phyloP scores from a whole-genome alignment of 805 yeast species.

The Metschnikowia henanensis region DNA sequence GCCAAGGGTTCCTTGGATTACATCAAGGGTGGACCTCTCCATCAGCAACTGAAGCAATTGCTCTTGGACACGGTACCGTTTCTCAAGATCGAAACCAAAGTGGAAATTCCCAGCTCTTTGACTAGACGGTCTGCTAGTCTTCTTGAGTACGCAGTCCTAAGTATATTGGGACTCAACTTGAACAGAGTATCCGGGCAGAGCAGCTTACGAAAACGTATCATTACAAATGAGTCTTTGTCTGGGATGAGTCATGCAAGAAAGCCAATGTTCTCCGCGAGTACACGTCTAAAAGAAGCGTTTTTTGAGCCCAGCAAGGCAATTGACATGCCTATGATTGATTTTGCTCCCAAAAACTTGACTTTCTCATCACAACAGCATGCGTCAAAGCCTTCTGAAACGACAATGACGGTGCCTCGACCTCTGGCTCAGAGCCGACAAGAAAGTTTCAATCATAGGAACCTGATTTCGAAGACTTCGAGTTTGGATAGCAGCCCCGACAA shows the following conservation, averaged over 20 bases:
- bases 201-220: constrained; percentile 9
- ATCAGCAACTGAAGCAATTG: constrained; percentile 64
- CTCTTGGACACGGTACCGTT: constrained; percentile 50
- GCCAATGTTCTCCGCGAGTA: not conserved
- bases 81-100: constrained; percentile 49
- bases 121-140: constrained; percentile 56
- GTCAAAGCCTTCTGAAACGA: too few species aligned
- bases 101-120: constrained; percentile 52
- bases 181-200: constrained; percentile 17
- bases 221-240: constrained; percentile 10
- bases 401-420: too few species aligned
- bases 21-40: constrained; percentile 78
- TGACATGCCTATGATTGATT: not conserved
- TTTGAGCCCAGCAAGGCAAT: not conserved
- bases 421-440: not conserved
- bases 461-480: not conserved
- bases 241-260: not conserved
- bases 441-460: not conserved
- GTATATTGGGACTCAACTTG: constrained; percentile 56
- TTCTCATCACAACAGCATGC: not conserved
- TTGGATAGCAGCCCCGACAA: not conserved
- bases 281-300: not conserved
- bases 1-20: constrained; percentile 81
- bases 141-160: constrained; percentile 58
- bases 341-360: not conserved